phyloP scores from a whole-genome alignment of 176 grass and related monocot genomes.

The Carex parvula region DNA sequence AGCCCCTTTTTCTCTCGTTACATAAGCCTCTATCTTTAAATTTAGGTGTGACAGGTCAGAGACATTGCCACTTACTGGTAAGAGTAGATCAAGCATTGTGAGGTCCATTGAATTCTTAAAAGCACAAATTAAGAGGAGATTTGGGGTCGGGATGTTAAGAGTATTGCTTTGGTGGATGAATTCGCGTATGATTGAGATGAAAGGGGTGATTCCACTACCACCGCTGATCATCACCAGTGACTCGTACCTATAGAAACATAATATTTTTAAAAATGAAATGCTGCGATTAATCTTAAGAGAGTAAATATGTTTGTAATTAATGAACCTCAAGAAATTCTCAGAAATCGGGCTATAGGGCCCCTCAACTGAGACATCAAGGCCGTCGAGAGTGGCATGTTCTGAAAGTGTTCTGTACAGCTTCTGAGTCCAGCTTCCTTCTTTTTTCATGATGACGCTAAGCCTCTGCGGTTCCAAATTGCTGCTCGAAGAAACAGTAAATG shows the following conservation, averaged over 20 bases:
- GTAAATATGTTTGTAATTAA: background rate
- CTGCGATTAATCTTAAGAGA: background rate
- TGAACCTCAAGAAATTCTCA: conserved; percentile 36
- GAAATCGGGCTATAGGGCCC: conserved; percentile 48
- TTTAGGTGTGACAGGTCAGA: conserved; percentile 32
- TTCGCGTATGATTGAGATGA: conserved; percentile 52
- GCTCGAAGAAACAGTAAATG: conserved; percentile 52
- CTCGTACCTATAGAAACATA: conserved; percentile 28
- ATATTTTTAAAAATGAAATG: background rate
- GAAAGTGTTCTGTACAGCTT: conserved; percentile 32
- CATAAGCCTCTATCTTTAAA: conserved; percentile 44
- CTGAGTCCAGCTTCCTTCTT: conserved; percentile 48
- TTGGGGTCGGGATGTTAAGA: conserved; percentile 30
- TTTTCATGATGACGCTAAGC: conserved; percentile 53
- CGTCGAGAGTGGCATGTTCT: conserved; percentile 2
- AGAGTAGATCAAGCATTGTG: conserved; percentile 52
- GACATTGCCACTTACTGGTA: conserved; percentile 29
- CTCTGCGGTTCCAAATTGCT: conserved; percentile 43
- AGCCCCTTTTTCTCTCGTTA: conserved; percentile 40
- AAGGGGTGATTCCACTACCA: conserved; percentile 58
- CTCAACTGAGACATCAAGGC: conserved; percentile 47
- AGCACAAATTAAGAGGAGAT: conserved; percentile 37
- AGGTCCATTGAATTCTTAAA: conserved; percentile 61
- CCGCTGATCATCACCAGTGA: conserved; percentile 51
- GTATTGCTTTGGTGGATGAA: conserved; percentile 24